Evolutionary conservation across 2,329 filamentous ascomycete genomes (phyloP), one percentile per base, ranked within the genome.

Genomic region (Calonectria leucothoes): DNA sequence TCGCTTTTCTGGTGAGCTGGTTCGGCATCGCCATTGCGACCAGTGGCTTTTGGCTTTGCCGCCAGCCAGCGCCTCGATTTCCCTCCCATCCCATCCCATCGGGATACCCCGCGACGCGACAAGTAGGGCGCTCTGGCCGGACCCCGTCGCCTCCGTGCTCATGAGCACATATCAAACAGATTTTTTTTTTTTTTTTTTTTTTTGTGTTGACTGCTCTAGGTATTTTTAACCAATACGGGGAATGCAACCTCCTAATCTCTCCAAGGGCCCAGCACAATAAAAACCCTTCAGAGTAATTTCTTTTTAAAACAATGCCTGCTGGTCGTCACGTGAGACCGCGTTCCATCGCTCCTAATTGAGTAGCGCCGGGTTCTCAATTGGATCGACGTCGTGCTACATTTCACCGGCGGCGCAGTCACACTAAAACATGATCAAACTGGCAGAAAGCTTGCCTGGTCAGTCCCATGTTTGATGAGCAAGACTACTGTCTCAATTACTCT

Each of bases 231-330:
- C 15, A 37, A 61, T 61, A 61, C 33, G 55, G 55, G 55, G 55
- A 61, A 61, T 61, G 55, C 55, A 61, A 61, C 55, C 37, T 61
- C 35, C 33, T 39, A 61, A 61, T 61, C 55, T 61, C 55, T 61
- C 6, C 23, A 33, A 39, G 55, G 55, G 33, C 33, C 55, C 55
- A 61, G 55, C 55, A 39, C 55, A 61, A 39, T 61, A 61, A 61
- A 61, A 61, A 39, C 8, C 55, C 25, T 39, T 61, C 55, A 39
- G 23, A 25, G 55, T 61, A 61, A 61, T 61, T 61, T 61, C 55
- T 61, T 61, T 45, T 59, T 61, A 39, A 61, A 61, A 61, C 55
- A 39, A 61, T 39, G 55, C 55, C 35, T 61, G 55, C 15, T 17
- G 14, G 55, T 14, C 23, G 23, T 61, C 55, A 61, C 55, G 55